phyloP scores from a whole-genome alignment of 148 eudicot species.

The Suaeda aralocaspica region DNA sequence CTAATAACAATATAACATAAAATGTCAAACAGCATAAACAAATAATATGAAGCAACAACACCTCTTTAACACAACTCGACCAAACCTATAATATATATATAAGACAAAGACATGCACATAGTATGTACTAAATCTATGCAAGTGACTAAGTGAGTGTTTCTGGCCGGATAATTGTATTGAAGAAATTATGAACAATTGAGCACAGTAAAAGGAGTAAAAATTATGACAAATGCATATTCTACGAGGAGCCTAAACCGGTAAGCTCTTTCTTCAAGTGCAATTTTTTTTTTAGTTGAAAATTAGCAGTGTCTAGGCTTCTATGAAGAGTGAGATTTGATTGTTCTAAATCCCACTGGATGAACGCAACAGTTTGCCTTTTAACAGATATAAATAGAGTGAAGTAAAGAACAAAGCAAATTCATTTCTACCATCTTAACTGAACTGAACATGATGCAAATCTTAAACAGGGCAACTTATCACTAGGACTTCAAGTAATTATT shows the following conservation, averaged over 20 bases:
- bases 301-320: not conserved
- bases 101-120: not conserved
- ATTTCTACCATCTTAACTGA: not conserved
- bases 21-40: not conserved
- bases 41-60: not conserved
- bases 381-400: too few species aligned
- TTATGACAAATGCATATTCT: too few species aligned
- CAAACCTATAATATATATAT: not conserved
- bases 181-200: not conserved
- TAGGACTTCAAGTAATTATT: conserved; percentile 1
- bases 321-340: too few species aligned
- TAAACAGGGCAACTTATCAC: not conserved
- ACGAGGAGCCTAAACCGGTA: not conserved
- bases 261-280: not conserved
- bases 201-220: too few species aligned
- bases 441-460: not conserved
- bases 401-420: too few species aligned
- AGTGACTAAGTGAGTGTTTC: not conserved
- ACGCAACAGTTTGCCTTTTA: too few species aligned
- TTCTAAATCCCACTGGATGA: too few species aligned
- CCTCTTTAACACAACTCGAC: not conserved
- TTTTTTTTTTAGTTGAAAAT: too few species aligned
- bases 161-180: not conserved
- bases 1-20: not conserved
- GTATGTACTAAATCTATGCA: not conserved